Percentiles rank a stretch among this genome's conserved stretches.
These are phyloP conservation scores for Neurospora terricola DNA, from an alignment of 495 filamentous ascomycete species.

Conservation along the genomic window DNA sequence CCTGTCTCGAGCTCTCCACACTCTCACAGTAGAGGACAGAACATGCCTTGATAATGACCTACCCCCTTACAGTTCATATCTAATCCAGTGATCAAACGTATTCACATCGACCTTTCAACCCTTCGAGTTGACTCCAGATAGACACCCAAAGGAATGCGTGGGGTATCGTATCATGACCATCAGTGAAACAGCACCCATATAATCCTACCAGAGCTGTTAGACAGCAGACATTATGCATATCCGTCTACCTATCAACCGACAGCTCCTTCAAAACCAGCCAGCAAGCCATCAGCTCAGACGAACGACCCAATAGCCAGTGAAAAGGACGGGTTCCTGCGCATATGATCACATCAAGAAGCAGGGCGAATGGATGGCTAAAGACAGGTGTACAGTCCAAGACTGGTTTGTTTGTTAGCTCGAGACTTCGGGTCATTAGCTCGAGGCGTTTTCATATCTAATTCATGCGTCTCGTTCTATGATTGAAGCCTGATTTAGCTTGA, in stretches of 20 bases:
- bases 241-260: not conserved
- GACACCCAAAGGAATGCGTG: not conserved
- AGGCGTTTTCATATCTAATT: too few species aligned
- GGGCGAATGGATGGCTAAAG: not conserved
- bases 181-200: not conserved
- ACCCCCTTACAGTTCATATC: not conserved
- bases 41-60: not conserved
- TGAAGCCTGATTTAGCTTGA: too few species aligned
- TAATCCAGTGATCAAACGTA: not conserved
- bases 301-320: slow-evolving; percentile 8
- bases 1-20: not conserved
- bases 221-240: not conserved
- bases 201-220: not conserved
- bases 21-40: not conserved
- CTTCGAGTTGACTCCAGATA: not conserved
- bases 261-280: not conserved
- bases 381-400: too few species aligned
- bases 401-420: too few species aligned
- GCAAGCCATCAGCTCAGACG: not conserved
- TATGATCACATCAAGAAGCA: slow-evolving; percentile 6
- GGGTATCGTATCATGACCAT: not conserved
- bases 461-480: too few species aligned
- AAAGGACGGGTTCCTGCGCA: slow-evolving; percentile 25
- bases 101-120: not conserved
- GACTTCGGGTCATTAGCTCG: too few species aligned